Conservation (phyloP, 495 filamentous ascomycete genomes). For the Mytilinidion resinicola region DNA sequence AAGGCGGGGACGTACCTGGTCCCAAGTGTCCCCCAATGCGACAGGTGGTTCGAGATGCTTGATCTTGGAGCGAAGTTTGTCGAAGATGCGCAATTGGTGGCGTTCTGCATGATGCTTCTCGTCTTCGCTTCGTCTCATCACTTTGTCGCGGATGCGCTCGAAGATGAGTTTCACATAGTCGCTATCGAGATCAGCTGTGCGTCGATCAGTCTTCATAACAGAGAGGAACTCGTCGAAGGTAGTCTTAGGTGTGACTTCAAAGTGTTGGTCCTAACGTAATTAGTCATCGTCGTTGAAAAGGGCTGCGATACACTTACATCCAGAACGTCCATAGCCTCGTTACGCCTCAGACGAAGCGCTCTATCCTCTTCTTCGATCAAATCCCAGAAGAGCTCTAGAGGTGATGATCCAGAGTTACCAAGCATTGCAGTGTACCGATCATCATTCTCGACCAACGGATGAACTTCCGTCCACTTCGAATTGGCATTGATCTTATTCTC, state of each 20-base stretch:
- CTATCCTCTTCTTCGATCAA: slow-evolving; percentile 89
- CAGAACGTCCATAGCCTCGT: slow-evolving; percentile 82
- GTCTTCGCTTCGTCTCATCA: slow-evolving; percentile 68
- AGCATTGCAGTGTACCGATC: slow-evolving; percentile 78
- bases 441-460: slow-evolving; percentile 72
- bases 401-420: slow-evolving; percentile 78
- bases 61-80: slow-evolving; percentile 78
- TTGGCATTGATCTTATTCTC: slow-evolving; percentile 84
- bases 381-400: slow-evolving; percentile 97
- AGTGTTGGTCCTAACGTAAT: slow-evolving; percentile 69
- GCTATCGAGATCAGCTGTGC: slow-evolving; percentile 73
- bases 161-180: slow-evolving; percentile 74
- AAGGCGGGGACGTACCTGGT: slow-evolving; percentile 70
- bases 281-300: slow-evolving; percentile 18
- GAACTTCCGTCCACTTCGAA: slow-evolving; percentile 80
- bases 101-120: slow-evolving; percentile 78
- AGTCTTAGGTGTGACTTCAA: slow-evolving; percentile 79
- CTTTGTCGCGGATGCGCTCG: slow-evolving; percentile 75
- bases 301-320: slow-evolving; percentile 57
- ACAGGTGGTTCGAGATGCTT: slow-evolving; percentile 90
- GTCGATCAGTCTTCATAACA: slow-evolving; percentile 72
- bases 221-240: slow-evolving; percentile 78
- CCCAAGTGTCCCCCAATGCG: slow-evolving; percentile 70
- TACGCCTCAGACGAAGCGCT: slow-evolving; percentile 69
- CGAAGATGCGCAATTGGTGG: slow-evolving; percentile 75